phyloP scores from a whole-genome alignment of 2,329 filamentous ascomycete genomes.

The Volutella citrinella region DNA sequence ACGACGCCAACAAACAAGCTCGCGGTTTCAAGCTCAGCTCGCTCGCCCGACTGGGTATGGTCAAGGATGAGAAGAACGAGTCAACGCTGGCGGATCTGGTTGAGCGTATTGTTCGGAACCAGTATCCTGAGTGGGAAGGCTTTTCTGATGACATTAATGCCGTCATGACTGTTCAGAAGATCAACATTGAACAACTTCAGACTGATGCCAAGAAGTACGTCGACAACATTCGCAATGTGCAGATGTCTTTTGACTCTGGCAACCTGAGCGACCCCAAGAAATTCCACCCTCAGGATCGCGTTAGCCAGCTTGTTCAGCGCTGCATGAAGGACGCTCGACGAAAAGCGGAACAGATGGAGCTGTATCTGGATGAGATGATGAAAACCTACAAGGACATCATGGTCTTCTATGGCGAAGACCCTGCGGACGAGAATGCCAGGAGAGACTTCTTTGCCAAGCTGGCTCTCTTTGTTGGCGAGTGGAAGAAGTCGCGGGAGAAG shows the following conservation, averaged over 20 bases:
- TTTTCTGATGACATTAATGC: constrained; percentile 82
- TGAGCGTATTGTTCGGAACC: constrained; percentile 91
- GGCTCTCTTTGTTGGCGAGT: constrained; percentile 84
- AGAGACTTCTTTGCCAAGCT: constrained; percentile 95
- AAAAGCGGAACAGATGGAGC: constrained; percentile 92
- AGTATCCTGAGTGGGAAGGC: constrained; percentile 92
- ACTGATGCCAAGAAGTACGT: constrained; percentile 89
- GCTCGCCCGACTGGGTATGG: constrained; percentile 88
- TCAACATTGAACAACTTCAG: constrained; percentile 91
- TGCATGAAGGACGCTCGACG: constrained; percentile 95
- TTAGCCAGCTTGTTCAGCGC: constrained; percentile 85
- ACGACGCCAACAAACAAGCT: constrained; percentile 97
- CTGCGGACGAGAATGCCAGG: constrained; percentile 84
- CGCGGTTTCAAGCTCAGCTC: constrained; percentile 97
- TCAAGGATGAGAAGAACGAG: constrained; percentile 99
- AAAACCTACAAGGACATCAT: constrained; percentile 93
- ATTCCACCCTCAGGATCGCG: constrained; percentile 95
- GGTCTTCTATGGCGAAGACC: constrained; percentile 94
- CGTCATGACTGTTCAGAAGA: constrained; percentile 77
- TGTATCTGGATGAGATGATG: constrained; percentile 91
- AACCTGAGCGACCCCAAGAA: constrained; percentile 96
- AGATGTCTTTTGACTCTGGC: constrained; percentile 85
- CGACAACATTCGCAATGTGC: constrained; percentile 90
- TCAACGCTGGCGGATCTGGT: constrained; percentile 94
- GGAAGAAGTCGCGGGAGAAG: constrained; percentile 95